Conservation (phyloP, 495 filamentous ascomycete species). For the Sordaria brevicollis region DNA sequence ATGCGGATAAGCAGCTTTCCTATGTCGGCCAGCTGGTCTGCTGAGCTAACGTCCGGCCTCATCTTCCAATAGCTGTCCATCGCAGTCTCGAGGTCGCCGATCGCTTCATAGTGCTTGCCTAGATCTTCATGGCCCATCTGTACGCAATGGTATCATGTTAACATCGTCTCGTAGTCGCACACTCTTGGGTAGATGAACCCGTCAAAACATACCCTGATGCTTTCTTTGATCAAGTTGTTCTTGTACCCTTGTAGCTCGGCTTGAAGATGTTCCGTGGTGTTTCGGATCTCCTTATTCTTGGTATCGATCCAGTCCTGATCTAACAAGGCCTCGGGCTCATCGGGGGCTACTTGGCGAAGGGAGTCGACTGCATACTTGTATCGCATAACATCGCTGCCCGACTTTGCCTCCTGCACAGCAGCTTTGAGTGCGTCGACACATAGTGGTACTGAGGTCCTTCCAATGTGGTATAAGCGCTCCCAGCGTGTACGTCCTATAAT, state of each 20-base stretch:
- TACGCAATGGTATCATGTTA: neutral
- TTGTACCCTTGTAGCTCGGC: conserved; percentile 85
- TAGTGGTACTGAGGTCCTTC: conserved; percentile 63
- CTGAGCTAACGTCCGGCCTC: conserved; percentile 36
- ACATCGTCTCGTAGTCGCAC: neutral
- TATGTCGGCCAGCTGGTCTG: conserved; percentile 33
- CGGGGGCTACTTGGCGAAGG: conserved; percentile 50
- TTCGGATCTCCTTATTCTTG: conserved; percentile 50
- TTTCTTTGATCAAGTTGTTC: conserved; percentile 96
- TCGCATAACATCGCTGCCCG: conserved; percentile 58
- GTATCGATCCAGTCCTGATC: conserved; percentile 63
- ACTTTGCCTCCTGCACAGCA: conserved; percentile 66
- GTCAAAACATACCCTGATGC: conserved; percentile 63
- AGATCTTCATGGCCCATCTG: conserved; percentile 41
- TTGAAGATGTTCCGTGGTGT: conserved; percentile 63
- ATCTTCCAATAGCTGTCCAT: conserved; percentile 33
- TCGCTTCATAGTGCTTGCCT: conserved; percentile 34
- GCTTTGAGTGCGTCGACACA: conserved; percentile 70
- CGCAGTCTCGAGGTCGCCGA: conserved; percentile 30
- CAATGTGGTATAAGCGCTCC: conserved; percentile 74
- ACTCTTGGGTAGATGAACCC: neutral
- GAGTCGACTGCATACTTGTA: conserved; percentile 62
- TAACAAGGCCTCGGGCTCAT: conserved; percentile 53
- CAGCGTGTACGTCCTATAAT: conserved; percentile 58
- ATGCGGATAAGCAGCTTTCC: conserved; percentile 32